Conservation (phyloP, 352 stramenopile genomes). For the Pythium periplocum region DNA sequence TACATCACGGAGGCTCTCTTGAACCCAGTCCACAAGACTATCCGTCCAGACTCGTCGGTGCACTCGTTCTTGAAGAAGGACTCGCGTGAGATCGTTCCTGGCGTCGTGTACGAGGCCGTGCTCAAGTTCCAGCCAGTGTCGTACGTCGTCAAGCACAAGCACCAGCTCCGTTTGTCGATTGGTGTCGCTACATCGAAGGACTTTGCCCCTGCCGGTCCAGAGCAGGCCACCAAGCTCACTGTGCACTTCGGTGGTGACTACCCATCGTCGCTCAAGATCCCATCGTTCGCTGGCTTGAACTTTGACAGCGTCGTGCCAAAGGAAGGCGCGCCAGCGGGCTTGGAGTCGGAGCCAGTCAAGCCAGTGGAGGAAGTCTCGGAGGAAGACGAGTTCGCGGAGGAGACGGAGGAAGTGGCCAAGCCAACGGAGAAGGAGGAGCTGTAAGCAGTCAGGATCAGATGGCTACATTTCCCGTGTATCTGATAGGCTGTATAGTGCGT, state of each 20-base stretch:
- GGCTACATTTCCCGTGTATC: background rate
- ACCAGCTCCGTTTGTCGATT: slow-evolving; percentile 72
- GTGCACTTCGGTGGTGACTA: slow-evolving; percentile 69
- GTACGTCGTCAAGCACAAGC: slow-evolving; percentile 72
- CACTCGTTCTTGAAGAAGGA: slow-evolving; percentile 65
- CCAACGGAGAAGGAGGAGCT: slow-evolving; percentile 20
- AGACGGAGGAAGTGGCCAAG: slow-evolving; percentile 11
- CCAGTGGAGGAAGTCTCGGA: slow-evolving; percentile 25
- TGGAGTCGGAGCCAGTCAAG: slow-evolving; percentile 10
- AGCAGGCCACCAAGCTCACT: slow-evolving; percentile 60
- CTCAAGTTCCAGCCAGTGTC: slow-evolving; percentile 71
- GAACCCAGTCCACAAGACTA: slow-evolving; percentile 62
- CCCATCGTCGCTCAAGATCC: slow-evolving; percentile 68
- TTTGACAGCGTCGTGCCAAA: slow-evolving; percentile 53
- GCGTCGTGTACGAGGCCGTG: slow-evolving; percentile 71
- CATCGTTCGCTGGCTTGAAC: slow-evolving; percentile 52
- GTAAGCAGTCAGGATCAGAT: slow-evolving; percentile 5
- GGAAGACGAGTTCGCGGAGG: slow-evolving; percentile 59
- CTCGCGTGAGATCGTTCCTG: slow-evolving; percentile 48
- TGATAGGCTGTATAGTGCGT: background rate
- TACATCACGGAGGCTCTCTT: slow-evolving; percentile 78
- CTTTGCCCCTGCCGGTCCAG: slow-evolving; percentile 41
- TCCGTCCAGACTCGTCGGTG: slow-evolving; percentile 52
- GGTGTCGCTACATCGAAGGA: slow-evolving; percentile 47
- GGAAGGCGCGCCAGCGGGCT: slow-evolving; percentile 15